A percentile compares a stretch with the other conserved stretches of the same genome.
These are phyloP conservation scores for Vitis hybrid DNA, from an alignment of 177 flowering plant genomes.

Conservation along the genomic window DNA sequence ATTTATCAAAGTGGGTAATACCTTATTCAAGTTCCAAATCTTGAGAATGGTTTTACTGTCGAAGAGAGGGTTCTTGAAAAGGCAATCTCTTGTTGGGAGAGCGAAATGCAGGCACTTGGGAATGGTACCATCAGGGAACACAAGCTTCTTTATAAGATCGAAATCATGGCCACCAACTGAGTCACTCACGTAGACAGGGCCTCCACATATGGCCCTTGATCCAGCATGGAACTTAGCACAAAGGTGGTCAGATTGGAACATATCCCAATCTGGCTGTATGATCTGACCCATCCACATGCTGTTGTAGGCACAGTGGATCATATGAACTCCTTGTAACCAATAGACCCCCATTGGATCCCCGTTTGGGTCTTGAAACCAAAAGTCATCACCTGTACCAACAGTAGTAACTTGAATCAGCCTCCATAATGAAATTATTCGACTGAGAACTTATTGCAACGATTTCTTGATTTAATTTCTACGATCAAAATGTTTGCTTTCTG, in stretches of 20 bases:
- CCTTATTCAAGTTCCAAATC: constrained; percentile 90
- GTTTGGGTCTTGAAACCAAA: constrained; percentile 94
- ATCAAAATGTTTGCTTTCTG: too few relatives aligned
- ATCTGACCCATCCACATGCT: constrained; percentile 95
- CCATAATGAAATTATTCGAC: too few relatives aligned
- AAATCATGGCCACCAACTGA: constrained; percentile 73
- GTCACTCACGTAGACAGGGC: constrained; percentile 84
- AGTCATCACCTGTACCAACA: constrained; percentile 70
- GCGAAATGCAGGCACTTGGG: constrained; percentile 76
- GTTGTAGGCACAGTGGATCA: constrained; percentile 91
- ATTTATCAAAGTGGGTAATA: constrained; percentile 15
- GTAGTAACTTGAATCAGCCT: not conserved
- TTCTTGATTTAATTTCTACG: too few relatives aligned
- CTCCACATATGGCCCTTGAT: constrained; percentile 87
- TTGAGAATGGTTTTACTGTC: constrained; percentile 66
- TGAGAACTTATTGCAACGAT: too few relatives aligned
- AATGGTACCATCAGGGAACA: constrained; percentile 77
- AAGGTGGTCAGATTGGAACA: constrained; percentile 84
- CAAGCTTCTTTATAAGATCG: constrained; percentile 71
- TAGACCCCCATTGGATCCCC: constrained; percentile 89
- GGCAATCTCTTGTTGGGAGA: constrained; percentile 79
- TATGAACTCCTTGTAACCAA: constrained; percentile 94
- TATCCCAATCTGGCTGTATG: constrained; percentile 93
- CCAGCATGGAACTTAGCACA: constrained; percentile 86
- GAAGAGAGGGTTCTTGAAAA: constrained; percentile 81